These are phyloP conservation scores for Irpex sp. DNA, from an alignment of 1,284 basidiomycete genomes.

Conservation along the genomic window DNA sequence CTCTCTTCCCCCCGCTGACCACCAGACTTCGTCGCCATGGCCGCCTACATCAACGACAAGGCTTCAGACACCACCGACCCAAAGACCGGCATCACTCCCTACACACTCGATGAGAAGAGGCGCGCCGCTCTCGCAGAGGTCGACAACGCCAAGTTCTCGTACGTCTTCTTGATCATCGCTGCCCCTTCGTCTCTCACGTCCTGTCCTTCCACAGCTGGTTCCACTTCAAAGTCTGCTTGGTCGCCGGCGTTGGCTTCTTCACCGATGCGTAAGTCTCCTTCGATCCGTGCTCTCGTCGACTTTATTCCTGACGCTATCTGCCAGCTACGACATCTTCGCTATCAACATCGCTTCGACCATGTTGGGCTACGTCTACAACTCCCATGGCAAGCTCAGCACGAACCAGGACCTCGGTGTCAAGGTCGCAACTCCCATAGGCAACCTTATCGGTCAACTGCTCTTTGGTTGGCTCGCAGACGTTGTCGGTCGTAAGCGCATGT, in stretches of 20 bases:
- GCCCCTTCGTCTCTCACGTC: slow-evolving; percentile 12
- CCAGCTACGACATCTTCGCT: slow-evolving; percentile 44
- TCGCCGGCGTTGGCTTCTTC: slow-evolving; percentile 83
- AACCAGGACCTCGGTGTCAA: slow-evolving; percentile 68
- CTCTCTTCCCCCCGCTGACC: slow-evolving; percentile 8
- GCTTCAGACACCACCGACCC: slow-evolving; percentile 13
- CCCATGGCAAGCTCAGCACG: slow-evolving; percentile 30
- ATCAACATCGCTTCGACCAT: slow-evolving; percentile 57
- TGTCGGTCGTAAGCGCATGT: slow-evolving; percentile 71
- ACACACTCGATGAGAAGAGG: slow-evolving; percentile 34
- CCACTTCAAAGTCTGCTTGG: slow-evolving; percentile 70
- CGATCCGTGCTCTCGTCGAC: not conserved
- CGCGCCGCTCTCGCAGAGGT: slow-evolving; percentile 49
- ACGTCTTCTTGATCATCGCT: slow-evolving; percentile 19
- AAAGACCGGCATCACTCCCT: slow-evolving; percentile 3
- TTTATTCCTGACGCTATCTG: not conserved
- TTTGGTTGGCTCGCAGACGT: slow-evolving; percentile 74
- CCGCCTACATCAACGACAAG: slow-evolving; percentile 16
- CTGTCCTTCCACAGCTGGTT: slow-evolving; percentile 30
- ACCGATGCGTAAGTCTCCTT: slow-evolving; percentile 64
- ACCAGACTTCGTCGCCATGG: slow-evolving; percentile 9
- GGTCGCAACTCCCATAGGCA: slow-evolving; percentile 52
- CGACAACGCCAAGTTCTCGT: slow-evolving; percentile 53
- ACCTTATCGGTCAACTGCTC: slow-evolving; percentile 51
- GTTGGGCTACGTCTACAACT: slow-evolving; percentile 54